phyloP scores from a whole-genome alignment of 257 asterid genomes.

The Nyctanthes arbortristis region DNA sequence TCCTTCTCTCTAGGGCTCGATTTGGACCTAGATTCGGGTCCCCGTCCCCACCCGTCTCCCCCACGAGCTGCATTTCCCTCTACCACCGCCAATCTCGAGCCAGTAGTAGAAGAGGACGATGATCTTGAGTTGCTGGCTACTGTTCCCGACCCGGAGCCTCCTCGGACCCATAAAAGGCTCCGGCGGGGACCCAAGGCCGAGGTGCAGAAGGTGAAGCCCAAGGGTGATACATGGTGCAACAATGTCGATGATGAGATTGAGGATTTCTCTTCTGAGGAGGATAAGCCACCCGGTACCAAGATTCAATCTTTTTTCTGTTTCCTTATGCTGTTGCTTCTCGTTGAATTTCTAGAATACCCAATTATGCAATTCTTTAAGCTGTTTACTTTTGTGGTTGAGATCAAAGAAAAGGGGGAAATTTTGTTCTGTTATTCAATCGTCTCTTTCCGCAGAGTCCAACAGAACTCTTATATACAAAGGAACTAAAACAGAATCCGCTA shows the following conservation, averaged over 20 bases:
- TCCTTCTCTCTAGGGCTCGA: conserved; percentile 86
- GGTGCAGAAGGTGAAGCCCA: conserved; percentile 22
- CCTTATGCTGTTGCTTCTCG: not conserved
- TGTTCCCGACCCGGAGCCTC: conserved; percentile 38
- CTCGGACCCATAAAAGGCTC: conserved; percentile 58
- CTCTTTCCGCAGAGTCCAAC: no score
- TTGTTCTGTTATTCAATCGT: no score
- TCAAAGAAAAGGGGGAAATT: no score
- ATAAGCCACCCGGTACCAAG: conserved; percentile 44
- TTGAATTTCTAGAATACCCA: not conserved
- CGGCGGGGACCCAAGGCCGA: conserved; percentile 48
- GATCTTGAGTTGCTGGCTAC: conserved; percentile 47
- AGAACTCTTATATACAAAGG: no score
- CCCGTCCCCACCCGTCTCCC: conserved; percentile 26
- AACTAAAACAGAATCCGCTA: no score
- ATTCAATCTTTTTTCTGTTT: not conserved
- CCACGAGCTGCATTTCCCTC: conserved; percentile 36
- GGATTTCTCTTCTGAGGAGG: conserved; percentile 80
- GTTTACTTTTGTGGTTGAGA: no score
- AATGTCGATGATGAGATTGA: conserved; percentile 87
- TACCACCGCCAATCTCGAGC: conserved; percentile 22
- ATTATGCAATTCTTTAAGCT: not conserved
- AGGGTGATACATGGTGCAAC: conserved; percentile 24
- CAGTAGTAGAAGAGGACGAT: conserved; percentile 41
- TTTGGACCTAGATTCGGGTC: conserved; percentile 59